Evolutionary conservation across 441 rosid genomes (phyloP), one percentile per base, ranked within the genome.

Genomic region (Melastoma candidum): DNA sequence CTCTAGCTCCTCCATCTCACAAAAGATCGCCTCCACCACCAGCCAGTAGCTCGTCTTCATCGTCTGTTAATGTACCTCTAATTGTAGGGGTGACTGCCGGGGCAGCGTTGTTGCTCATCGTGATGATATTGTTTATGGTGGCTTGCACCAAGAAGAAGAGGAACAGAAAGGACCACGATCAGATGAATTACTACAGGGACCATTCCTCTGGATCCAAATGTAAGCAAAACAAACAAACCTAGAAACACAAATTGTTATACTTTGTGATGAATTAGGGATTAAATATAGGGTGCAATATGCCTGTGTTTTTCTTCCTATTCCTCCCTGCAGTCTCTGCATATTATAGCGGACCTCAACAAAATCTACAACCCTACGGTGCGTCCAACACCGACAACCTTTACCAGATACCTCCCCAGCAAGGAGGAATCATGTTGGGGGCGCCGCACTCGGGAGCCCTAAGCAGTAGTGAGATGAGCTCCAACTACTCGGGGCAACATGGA

Each of bases 1-100:
- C 41, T 1, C 1, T 57, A 14, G 12, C 26, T 26, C 60, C 68
- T 4, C 48, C 74, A 4, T 13, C 26, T 8, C 26, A 36, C 51
- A 6, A 22, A 26, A n/a, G 56, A 2, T 22, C 63, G 9, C 3
- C 54, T 0, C 14, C 63, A 1, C 44, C 56, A 2, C 26, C 47
- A 1, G 47, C 26, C 26, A 13, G 11, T 24, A 17, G 29, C 48
- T 27, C 61, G 12, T 8, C 22, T 17, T 17, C 49, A 26, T 26
- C 59, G 44, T 50, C 24, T 2, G 24, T 44, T 32, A 46, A n/a
- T 0, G 41, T 68, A 27, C 71, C 76, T 1, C 29, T 74, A 55
- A 47, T 76, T n/a, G 59, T 68, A 11, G 96, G 87, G 46, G 63
- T 77, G 3, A 75, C 63, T 32, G 73, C 24, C 7, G 95, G 83